Evolutionary conservation across 1,139 yeast species (phyloP), one percentile per base, ranked within the genome.

Genomic region (Lodderomyces jiufengensis): DNA sequence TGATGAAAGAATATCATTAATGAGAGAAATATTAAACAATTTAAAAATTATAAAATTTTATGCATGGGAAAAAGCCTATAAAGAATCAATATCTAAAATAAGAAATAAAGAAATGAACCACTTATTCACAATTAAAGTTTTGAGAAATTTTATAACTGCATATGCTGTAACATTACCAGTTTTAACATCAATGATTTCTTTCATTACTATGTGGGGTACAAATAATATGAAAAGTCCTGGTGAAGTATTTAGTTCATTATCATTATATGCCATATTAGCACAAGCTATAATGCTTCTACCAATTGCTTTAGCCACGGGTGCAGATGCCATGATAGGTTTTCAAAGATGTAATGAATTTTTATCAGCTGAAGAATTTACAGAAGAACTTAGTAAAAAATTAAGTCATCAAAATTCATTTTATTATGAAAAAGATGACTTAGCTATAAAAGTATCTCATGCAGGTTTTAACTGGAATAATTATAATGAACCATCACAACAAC

Each of bases 281-380:
- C 69, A 65, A 43, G 73, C 76, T 24, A 66, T 76, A 39, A 64
- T 74, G 64, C 58, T 75, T 45, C 60, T 76, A 40, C 80, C 81
- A 10, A 58, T 73, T 38, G 76, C 87, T 12, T 62, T 75, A 38
- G 70, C 76, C 9, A 63, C 77, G 23, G 73, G 73, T 22, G 72
- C 78, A 20, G 81, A 76, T 55, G 80, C 79, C 1, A 57, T 61
- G 43, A 65, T 74, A 48, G 80, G 79, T 0, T 69, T 73, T 45
- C 57, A 55, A 27, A 60, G 80, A 49, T 70, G 74, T 36, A 63
- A 60, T 37, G 70, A 61, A 22, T 73, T 57, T 42, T 54, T 75
- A 39, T 51, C 66, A 29, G 60, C 74, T 8, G 57, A 52, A 7
- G 78, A 74, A 46, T 56, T 51, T 38, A 44, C 48, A 27, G 53